Base-by-base conservation (phyloP, 2,329 filamentous ascomycete species). In the Fusarium miscanthi region DNA sequence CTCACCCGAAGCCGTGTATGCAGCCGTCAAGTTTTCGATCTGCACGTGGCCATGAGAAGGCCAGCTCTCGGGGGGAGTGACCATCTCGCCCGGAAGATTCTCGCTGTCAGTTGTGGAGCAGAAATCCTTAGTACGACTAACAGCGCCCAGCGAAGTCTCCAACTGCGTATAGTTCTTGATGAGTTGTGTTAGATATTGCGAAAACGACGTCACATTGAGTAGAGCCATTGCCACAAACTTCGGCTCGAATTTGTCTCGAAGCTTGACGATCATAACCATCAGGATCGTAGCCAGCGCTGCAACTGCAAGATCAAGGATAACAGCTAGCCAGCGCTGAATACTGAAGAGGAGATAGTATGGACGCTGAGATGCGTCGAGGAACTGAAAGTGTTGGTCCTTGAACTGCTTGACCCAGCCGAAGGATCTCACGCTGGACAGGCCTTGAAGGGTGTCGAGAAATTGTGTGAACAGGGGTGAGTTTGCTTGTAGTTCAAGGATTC, bases 261-360 rank as follows among this genome's bases (percentile, higher is more conserved):
- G 74, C 46, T 68, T 57, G 5, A 86, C 82, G 3, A 85, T 83
- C 5, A 87, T 74, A 14, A 88, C 83, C 4, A 88, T 73, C 35
- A 68, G n/a, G 5, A 87, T 70, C 1, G 84, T 80, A 2, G 85
- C 85, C 37, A 88, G 79, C 4, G 74, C 82, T 1, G 85, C 83
- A 1, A 87, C 84, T 7, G 78, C 51, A 4, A 88, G 74, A 64
- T 88, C 85, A 14, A 88, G 74, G 2, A 85, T 84, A 4, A 88
- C 74, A 0, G 79, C 84, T 2, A 88, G 77, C 85, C 86, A 88
- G 30, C 83, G 79, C 66, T 88, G 86, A 19, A 87, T 84, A 25
- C 83, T 82, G 62, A 81, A 84, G 14, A 87, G 79, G 11, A 87
- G 77, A 63, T 88, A 80, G 11, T 69, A 78, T 1, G 78, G 78